Conservation (phyloP, 768 basidiomycete genomes). For the Hysterangium stoloniferum region DNA sequence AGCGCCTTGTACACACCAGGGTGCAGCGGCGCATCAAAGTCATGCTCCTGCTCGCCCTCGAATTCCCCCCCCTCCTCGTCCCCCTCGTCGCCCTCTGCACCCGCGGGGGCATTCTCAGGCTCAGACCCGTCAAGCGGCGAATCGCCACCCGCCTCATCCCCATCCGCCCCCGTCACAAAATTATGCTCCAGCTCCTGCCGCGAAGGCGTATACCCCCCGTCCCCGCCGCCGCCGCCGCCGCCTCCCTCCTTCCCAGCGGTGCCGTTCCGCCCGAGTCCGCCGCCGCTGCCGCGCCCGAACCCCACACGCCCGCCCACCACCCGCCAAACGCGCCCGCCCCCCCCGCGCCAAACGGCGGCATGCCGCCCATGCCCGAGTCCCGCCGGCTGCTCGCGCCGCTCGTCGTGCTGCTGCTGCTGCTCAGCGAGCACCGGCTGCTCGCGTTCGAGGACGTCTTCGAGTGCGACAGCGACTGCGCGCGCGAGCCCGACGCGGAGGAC, state of each 20-base stretch:
- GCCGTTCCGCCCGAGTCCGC: constrained; percentile 10
- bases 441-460: too few relatives aligned
- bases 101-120: constrained; percentile 21
- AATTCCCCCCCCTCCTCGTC: constrained; percentile 19
- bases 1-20: constrained; percentile 73
- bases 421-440: not conserved
- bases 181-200: constrained; percentile 40
- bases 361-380: constrained; percentile 26
- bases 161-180: constrained; percentile 30
- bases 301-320: constrained; percentile 32
- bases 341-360: constrained; percentile 32
- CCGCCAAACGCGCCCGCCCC: constrained; percentile 31
- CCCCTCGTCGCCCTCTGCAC: constrained; percentile 13
- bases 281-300: constrained; percentile 20
- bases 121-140: constrained; percentile 14
- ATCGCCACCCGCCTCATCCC: constrained; percentile 18
- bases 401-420: constrained; percentile 14
- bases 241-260: constrained; percentile 13
- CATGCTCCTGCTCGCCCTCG: constrained; percentile 7
- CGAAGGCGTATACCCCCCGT: constrained; percentile 23
- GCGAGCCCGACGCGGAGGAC: not conserved
- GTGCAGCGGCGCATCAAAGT: constrained; percentile 32
- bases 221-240: constrained; percentile 1
- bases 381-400: constrained; percentile 21
- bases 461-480: too few relatives aligned